Evolutionary conservation across 2,329 filamentous ascomycete species (phyloP).

Genomic region (Ramichloridium luteum): DNA sequence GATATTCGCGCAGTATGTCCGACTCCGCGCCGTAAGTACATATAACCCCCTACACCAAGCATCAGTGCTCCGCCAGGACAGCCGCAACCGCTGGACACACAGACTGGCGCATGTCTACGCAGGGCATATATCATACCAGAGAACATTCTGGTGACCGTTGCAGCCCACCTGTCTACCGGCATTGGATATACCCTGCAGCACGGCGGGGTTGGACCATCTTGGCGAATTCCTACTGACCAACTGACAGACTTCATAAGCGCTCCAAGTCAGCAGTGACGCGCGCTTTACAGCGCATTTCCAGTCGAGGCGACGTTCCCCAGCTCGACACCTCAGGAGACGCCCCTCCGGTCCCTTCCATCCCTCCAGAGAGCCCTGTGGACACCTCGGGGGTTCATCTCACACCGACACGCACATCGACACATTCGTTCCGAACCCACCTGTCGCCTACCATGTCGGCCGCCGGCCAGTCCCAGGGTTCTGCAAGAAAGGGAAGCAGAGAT

Average conservation of each 20-base stretch:
- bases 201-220: too few species aligned
- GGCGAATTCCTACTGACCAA: constrained; percentile 1
- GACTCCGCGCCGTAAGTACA: too few species aligned
- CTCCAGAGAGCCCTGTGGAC: not conserved
- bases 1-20: too few species aligned
- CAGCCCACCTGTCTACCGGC: too few species aligned
- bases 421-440: constrained; percentile 20
- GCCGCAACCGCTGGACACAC: too few species aligned
- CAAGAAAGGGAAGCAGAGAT: constrained; percentile 1
- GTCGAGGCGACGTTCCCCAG: constrained; percentile 31
- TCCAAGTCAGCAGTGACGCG: constrained; percentile 42
- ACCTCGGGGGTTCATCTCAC: constrained; percentile 6
- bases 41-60: too few species aligned
- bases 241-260: constrained; percentile 27
- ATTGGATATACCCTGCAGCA: too few species aligned
- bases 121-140: too few species aligned
- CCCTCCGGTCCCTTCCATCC: not conserved
- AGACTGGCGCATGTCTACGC: too few species aligned
- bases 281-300: constrained; percentile 41
- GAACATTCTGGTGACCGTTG: too few species aligned
- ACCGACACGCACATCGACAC: constrained; percentile 14
- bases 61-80: too few species aligned
- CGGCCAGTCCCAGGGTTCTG: constrained; percentile 3
- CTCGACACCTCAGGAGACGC: constrained; percentile 7
- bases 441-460: constrained; percentile 26